Base-by-base conservation (phyloP, 2,329 filamentous ascomycete genomes). In the Cercospora janseana region DNA sequence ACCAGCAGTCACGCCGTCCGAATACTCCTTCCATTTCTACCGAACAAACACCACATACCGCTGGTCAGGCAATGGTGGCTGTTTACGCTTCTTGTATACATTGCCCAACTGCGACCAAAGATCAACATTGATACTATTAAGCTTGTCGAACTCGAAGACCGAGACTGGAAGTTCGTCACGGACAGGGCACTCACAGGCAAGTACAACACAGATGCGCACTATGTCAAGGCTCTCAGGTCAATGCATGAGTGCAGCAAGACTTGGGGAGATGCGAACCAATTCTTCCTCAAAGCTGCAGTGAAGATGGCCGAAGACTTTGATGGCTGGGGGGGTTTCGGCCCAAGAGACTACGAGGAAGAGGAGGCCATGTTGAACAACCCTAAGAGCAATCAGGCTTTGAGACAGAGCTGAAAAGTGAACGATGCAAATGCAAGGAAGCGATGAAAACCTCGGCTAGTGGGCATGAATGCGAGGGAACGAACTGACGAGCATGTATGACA, bases 1-100 rank as follows among this genome's bases (percentile, higher is more conserved):
- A 94, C 88, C 0, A 86, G 87, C 15, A 91, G 86, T 53, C 90
- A 98, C 66, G 92, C 93, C 0, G 80, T 95, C 9, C 81, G 93
- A n/a, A 81, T 95, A 18, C 70, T 98, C 4, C 74, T 98, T 2
- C 88, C 93, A 0, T 69, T 88, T 27, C 73, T 96, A 8, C 89
- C 90, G 0, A 70, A 77, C 10, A 80, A 82, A 62, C 85, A 84
- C 61, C 92, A 95, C 60, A 68, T 89, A 37, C 74, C 74, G 16
- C 73, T 98, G 4, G 76, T 97, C 6, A 78, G 87, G 29, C 84
- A 95, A 67, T 97, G 93, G 90, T 95, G 89, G 87, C 72, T 98
- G 4, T 79, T 95, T 32, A 82, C 86, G 0, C 69, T 96, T 32
- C 80, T 83, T 0, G 79, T 91, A 8, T 97, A 93, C 65, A 81